phyloP scores from a whole-genome alignment of 2,329 filamentous ascomycete species.

The Colletotrichum tofieldiae region DNA sequence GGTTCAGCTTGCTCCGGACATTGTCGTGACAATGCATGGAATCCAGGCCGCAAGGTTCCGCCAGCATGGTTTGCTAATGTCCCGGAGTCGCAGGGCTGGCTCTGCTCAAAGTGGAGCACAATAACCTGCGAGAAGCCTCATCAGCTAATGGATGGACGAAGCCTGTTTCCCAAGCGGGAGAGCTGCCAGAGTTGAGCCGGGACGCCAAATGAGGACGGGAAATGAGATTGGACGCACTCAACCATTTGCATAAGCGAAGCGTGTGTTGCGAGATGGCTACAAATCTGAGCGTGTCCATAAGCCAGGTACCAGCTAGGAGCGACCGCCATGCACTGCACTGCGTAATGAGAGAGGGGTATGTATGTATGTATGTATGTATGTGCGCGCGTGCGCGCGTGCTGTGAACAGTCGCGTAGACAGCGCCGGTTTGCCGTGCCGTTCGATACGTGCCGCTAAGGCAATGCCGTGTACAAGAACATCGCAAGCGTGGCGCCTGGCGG shows the following conservation, averaged over 20 bases:
- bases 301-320: neutral
- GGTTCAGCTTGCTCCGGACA: neutral
- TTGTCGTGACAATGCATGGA: neutral
- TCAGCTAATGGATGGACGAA: slow-evolving; percentile 5
- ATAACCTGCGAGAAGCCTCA: slow-evolving; percentile 27
- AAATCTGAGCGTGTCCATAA: slow-evolving; percentile 18
- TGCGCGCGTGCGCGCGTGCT: neutral
- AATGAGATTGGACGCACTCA: slow-evolving; percentile 30
- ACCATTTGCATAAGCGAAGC: slow-evolving; percentile 13
- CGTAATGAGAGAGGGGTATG: neutral
- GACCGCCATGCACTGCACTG: slow-evolving; percentile 29
- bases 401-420: slow-evolving; percentile 15
- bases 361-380: no score
- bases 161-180: neutral
- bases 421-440: slow-evolving; percentile 21
- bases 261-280: slow-evolving; percentile 16
- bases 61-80: slow-evolving; percentile 21
- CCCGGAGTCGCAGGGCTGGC: slow-evolving; percentile 16
- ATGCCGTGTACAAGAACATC: slow-evolving; percentile 6
- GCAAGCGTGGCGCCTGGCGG: slow-evolving; percentile 1
- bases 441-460: slow-evolving; percentile 1
- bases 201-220: slow-evolving; percentile 28
- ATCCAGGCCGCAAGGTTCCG: slow-evolving; percentile 10
- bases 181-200: slow-evolving; percentile 2
- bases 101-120: slow-evolving; percentile 31